phyloP scores from a whole-genome alignment of 129 eudicot species.

The Pittosporum tobira region DNA sequence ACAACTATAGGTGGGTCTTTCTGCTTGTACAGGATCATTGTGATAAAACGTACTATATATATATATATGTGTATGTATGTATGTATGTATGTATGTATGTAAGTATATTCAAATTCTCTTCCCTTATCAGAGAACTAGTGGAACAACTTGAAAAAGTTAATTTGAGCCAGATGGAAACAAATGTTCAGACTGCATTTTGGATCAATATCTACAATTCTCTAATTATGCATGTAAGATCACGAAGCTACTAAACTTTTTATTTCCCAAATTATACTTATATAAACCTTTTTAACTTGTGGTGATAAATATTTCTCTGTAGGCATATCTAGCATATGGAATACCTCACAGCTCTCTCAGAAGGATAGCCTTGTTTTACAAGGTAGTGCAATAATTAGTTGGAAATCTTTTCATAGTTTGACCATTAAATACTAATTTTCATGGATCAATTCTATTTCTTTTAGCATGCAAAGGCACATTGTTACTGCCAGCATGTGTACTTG shows the following conservation, averaged over 20 bases:
- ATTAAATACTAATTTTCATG: neutral
- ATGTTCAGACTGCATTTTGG: slow-evolving; percentile 82
- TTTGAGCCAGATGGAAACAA: slow-evolving; percentile 47
- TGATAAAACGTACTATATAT: neutral
- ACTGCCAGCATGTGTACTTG: too few relatives aligned
- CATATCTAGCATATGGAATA: slow-evolving; percentile 80
- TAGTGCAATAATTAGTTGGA: slow-evolving; percentile 27
- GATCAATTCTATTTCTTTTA: neutral
- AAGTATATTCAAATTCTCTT: too few relatives aligned
- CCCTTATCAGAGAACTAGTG: slow-evolving; percentile 50
- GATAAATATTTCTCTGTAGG: slow-evolving; percentile 36
- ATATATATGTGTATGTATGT: too few relatives aligned
- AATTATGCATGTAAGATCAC: slow-evolving; percentile 71
- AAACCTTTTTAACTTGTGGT: neutral
- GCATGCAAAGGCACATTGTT: too few relatives aligned
- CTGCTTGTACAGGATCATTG: neutral
- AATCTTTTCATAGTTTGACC: neutral
- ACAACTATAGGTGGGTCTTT: slow-evolving; percentile 53
- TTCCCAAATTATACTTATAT: neutral
- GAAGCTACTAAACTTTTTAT: neutral
- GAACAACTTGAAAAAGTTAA: slow-evolving; percentile 76
- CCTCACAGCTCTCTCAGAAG: slow-evolving; percentile 81
- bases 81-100: too few relatives aligned
- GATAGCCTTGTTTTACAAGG: slow-evolving; percentile 89
- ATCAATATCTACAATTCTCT: slow-evolving; percentile 81